Evolutionary conservation across 73 alveolate genomes (phyloP), one percentile per base, ranked within the genome.

Genomic region (Paraurostyla sp.): DNA sequence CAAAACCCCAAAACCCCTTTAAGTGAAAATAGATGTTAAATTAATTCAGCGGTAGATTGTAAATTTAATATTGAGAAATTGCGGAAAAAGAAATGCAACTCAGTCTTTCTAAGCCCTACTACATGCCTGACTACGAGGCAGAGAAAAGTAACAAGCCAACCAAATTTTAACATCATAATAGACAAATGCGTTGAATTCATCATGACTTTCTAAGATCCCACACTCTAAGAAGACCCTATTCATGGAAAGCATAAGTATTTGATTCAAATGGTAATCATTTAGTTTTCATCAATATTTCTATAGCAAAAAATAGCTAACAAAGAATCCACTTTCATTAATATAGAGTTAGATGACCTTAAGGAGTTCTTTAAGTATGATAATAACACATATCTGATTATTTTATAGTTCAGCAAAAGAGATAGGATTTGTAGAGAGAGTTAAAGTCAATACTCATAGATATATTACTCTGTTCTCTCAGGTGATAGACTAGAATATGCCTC

Each of bases 361-460:
- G 84, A 91, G 27, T 95, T 58, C 42, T 69, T 69, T 35, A 69
- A 60, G 78, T 60, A 60, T 9, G 3, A 9, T 60, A 29, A 27
- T 9, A 23, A 97, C 90, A 68, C 98, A 94, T 82, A 68, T 94
- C 22, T 97, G 91, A 69, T 65, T 88, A 20, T 94, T 80, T 88
- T 96, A 92, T 43, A 91, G 88, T 41, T 81, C 89, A 30, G 93
- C 78, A 45, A 85, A 83, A 23, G 98, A 96, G 27, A 33, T 71
- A 9, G 23, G 46, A 15, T 92, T 96, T 50, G 93, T 95, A 36
- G 96, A 95, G n/a, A 90, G 95, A 54, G 91, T 97, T 29, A 86
- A 82, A 57, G 81, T 84, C 50, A 97, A 97, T 85, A 96, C 99
- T 18, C 82, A 90, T 82, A 86, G 99, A 48, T 97, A 96, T 83